phyloP scores from a whole-genome alignment of 2,329 filamentous ascomycete genomes.

The Colletotrichum brevisporum region DNA sequence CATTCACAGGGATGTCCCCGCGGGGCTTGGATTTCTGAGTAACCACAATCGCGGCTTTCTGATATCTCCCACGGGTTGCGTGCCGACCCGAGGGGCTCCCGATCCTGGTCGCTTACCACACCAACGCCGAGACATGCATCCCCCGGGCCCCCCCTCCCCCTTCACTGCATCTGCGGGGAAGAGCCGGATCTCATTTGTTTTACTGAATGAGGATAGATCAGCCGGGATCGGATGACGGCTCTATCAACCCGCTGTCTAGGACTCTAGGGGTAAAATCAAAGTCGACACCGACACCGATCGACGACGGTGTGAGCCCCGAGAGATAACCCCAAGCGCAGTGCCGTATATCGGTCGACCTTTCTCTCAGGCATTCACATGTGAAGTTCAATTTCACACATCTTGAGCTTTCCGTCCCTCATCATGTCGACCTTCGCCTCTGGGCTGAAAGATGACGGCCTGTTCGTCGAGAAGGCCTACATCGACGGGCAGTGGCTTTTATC shows the following conservation, averaged over 20 bases:
- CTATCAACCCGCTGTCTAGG: neutral
- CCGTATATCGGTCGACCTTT: neutral
- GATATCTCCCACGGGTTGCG: neutral
- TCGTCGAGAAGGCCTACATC: constrained; percentile 28
- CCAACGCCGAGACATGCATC: constrained; percentile 19
- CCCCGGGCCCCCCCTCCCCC: neutral
- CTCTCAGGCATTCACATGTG: neutral
- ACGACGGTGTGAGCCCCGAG: neutral
- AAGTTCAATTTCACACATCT: too few relatives aligned
- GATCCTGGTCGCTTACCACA: constrained; percentile 12
- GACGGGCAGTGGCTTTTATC: constrained; percentile 26
- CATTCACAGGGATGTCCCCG: neutral
- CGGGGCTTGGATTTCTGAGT: neutral
- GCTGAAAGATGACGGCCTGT: constrained; percentile 23
- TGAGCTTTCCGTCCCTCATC: neutral
- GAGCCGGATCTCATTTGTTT: constrained; percentile 17
- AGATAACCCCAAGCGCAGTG: neutral
- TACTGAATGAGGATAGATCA: constrained; percentile 11
- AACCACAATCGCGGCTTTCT: constrained; percentile 2
- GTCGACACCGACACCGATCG: neutral
- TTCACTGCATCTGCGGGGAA: constrained; percentile 7
- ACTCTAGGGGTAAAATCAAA: constrained; percentile 8
- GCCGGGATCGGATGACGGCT: neutral
- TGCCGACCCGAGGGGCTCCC: constrained; percentile 2
- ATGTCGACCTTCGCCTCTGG: constrained; percentile 15